These are phyloP conservation scores for Verticillium zaregamsianum DNA, from an alignment of 2,329 filamentous ascomycete species.

Conservation along the genomic window DNA sequence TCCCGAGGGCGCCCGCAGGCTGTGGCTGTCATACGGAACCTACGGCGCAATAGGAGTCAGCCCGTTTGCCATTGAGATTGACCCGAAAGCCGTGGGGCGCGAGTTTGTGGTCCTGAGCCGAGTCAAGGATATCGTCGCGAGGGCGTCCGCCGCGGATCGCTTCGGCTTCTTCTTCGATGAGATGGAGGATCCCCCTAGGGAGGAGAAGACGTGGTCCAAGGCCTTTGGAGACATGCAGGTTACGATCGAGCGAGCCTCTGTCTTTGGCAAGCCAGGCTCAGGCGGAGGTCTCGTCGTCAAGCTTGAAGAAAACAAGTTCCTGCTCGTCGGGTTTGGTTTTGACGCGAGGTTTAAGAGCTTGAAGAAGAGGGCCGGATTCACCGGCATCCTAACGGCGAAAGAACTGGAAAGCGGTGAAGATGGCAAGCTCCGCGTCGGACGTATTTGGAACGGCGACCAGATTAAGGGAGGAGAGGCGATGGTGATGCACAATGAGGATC, in stretches of 20 bases:
- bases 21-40: conserved; percentile 35
- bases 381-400: conserved; percentile 26
- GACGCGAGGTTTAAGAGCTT: conserved; percentile 24
- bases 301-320: conserved; percentile 24
- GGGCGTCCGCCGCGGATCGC: conserved; percentile 20
- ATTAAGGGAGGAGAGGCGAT: conserved; percentile 36
- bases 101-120: conserved; percentile 24
- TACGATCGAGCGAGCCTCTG: conserved; percentile 29
- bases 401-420: conserved; percentile 28
- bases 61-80: conserved; percentile 34
- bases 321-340: conserved; percentile 30
- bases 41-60: conserved; percentile 30
- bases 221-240: conserved; percentile 27
- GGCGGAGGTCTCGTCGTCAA: conserved; percentile 33
- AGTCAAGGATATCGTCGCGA: conserved; percentile 18
- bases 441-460: conserved; percentile 33
- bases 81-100: conserved; percentile 19
- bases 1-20: conserved; percentile 34
- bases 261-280: conserved; percentile 31
- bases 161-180: conserved; percentile 34
- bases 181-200: conserved; percentile 13
- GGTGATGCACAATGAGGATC: conserved; percentile 52
- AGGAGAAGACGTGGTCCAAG: conserved; percentile 17
- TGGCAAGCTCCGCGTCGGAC: conserved; percentile 22
- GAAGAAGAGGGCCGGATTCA: conserved; percentile 24